phyloP scores from a whole-genome alignment of 202 grass and related monocot species.

The Hordeum pubiflorum region DNA sequence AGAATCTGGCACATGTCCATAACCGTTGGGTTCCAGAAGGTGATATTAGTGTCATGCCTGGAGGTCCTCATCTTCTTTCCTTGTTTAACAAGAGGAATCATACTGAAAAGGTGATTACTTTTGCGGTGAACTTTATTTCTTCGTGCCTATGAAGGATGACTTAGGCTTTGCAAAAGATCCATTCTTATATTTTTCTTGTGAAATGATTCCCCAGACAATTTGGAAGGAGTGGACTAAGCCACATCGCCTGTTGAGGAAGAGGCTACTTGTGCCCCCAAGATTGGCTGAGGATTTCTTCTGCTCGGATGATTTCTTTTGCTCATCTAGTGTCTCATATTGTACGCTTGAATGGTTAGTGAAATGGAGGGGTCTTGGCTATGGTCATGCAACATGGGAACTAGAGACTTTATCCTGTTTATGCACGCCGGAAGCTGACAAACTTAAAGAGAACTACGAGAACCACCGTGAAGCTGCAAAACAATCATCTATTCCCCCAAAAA shows the following conservation, averaged over 20 bases:
- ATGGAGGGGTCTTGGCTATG: constrained; percentile 64
- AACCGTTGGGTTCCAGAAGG: constrained; percentile 53
- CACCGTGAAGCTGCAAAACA: constrained; percentile 21
- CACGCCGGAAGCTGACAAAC: constrained; percentile 25
- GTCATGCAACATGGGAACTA: constrained; percentile 57
- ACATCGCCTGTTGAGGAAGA: constrained; percentile 39
- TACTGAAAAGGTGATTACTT: constrained; percentile 33
- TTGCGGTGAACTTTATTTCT: neutral
- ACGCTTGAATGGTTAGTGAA: constrained; percentile 59
- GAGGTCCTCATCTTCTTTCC: constrained; percentile 33
- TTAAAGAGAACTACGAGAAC: constrained; percentile 44
- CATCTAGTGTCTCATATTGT: constrained; percentile 22
- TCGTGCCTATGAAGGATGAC: neutral
- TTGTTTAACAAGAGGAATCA: constrained; percentile 32
- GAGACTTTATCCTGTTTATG: constrained; percentile 39
- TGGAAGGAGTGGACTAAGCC: constrained; percentile 56
- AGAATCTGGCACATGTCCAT: constrained; percentile 53
- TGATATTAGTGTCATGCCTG: constrained; percentile 25
- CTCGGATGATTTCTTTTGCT: constrained; percentile 28
- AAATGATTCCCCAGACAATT: constrained; percentile 30
- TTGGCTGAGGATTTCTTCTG: constrained; percentile 35
- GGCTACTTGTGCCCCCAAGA: constrained; percentile 30
- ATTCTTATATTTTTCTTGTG: neutral
- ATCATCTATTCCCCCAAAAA: constrained; percentile 26
- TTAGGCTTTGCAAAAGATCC: constrained; percentile 12